Evolutionary conservation across 1,139 yeast species (phyloP), one percentile per base, ranked within the genome.

Genomic region (Kurtzmaniella quercitrusa): DNA sequence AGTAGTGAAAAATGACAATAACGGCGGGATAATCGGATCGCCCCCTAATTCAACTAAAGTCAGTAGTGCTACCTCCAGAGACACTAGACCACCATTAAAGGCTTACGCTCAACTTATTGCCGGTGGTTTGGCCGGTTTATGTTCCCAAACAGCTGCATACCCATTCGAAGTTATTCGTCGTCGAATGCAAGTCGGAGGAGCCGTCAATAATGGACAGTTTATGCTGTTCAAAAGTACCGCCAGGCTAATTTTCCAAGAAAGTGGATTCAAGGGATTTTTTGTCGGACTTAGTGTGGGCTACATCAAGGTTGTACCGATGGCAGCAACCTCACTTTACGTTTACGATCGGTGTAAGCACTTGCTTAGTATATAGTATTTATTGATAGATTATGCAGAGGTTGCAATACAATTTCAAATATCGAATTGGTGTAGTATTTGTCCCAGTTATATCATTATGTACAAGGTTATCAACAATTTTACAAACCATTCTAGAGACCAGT

Each of bases 201-300:
- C 85, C 2, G 70, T 79, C 19, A 78, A 81, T 50, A 78, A 81
- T 50, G 87, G 87, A 29, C 75, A 75, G 51, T 80, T 78, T 50
- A 60, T 76, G 41, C 70, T 82, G 15, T 79, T 85, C 52, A 71
- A 72, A 44, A 58, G 67, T 41, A 79, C 84, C 0, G 75, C 76
- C 10, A 65, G 69, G 34, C 70, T 85, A 51, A 83, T 91, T 16
- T 83, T 75, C 56, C 66, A 66, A 42, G 93, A 87, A 57, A 73
- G 80, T 41, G 98, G 99, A 0, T 52, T 87, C 51, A 71, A 80
- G 53, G 98, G 98, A 3, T 89, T 85, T 59, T 93, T 87, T 59
- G 94, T 93, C 12, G 99, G 99, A 3, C 74, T 93, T 56, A 84
- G 94, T 52, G 93, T 94, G 53, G 98, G 99, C 1, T 93, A 90